Percentiles rank a stretch among this genome's conserved stretches.
Conservation (phyloP, 257 asterid species). For the Jacaranda copaia region DNA sequence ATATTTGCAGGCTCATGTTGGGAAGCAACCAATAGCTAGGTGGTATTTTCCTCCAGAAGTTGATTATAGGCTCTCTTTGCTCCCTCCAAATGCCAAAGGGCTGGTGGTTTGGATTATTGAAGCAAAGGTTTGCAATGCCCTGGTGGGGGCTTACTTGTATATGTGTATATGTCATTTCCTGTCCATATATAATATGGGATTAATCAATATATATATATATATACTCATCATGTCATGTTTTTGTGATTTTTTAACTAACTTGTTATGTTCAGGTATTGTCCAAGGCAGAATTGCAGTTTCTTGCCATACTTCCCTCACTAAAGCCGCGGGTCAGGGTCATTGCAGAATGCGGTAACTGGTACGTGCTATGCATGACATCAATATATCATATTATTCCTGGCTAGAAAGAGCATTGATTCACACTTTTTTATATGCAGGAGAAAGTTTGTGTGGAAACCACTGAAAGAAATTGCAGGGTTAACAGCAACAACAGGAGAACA, state of each 20-base stretch:
- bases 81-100: slow-evolving; percentile 78
- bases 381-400: not conserved
- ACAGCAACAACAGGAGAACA: slow-evolving; percentile 39
- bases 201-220: not conserved
- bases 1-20: slow-evolving; percentile 71
- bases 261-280: slow-evolving; percentile 55
- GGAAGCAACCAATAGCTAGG: slow-evolving; percentile 92
- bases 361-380: not conserved
- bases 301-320: slow-evolving; percentile 74
- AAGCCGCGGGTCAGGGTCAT: slow-evolving; percentile 81
- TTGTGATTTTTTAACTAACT: too few relatives aligned
- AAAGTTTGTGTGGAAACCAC: slow-evolving; percentile 85
- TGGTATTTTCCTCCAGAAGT: slow-evolving; percentile 97
- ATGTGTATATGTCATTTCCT: not conserved
- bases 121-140: slow-evolving; percentile 61
- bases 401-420: not conserved
- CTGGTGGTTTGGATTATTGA: slow-evolving; percentile 84
- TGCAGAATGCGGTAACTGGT: slow-evolving; percentile 96
- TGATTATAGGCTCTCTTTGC: slow-evolving; percentile 84
- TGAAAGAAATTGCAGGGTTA: slow-evolving; percentile 73
- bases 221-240: not conserved
- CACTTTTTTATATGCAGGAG: slow-evolving; percentile 56
- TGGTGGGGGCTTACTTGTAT: too few relatives aligned
- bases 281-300: slow-evolving; percentile 69
- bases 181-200: not conserved